Evolutionary conservation across 257 asterid species (phyloP).

Genomic region (Thymus mandschuricus): DNA sequence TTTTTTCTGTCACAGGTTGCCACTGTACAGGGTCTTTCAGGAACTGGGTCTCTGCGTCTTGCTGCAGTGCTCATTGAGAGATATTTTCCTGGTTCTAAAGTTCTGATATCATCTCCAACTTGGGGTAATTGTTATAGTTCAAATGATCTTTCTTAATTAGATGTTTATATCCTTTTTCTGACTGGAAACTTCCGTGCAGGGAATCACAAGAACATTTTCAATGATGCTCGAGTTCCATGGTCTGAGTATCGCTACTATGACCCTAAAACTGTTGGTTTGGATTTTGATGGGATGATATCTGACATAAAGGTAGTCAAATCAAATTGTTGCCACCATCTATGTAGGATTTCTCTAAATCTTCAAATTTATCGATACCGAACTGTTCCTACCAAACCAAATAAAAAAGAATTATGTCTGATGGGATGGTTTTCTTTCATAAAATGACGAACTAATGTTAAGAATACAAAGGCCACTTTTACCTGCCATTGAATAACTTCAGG

Average conservation of each 20-base stretch:
- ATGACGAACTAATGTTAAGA: neutral
- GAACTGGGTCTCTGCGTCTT: constrained; percentile 97
- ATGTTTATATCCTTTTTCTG: constrained; percentile 26
- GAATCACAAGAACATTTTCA: constrained; percentile 93
- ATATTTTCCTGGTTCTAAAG: constrained; percentile 85
- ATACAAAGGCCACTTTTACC: neutral
- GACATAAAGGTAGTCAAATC: constrained; percentile 80
- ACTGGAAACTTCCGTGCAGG: constrained; percentile 53
- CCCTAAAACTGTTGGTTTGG: constrained; percentile 92
- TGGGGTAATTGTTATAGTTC: constrained; percentile 67
- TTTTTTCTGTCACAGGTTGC: constrained; percentile 61
- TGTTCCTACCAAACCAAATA: neutral
- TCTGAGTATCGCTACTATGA: constrained; percentile 94
- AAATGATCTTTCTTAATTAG: constrained; percentile 24
- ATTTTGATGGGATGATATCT: constrained; percentile 92
- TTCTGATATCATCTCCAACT: constrained; percentile 90
- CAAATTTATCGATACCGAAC: too few relatives aligned
- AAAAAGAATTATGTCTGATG: neutral
- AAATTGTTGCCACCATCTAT: constrained; percentile 23
- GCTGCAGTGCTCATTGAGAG: constrained; percentile 92
- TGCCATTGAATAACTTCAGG: neutral
- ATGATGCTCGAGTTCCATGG: constrained; percentile 94
- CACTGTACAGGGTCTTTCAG: constrained; percentile 97
- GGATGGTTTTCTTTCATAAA: neutral
- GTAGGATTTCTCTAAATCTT: neutral